Percentiles rank a stretch among this genome's conserved stretches.
These are phyloP conservation scores for Pinus albicaulis DNA, from an alignment of 75 land plant species.

Conservation along the genomic window DNA sequence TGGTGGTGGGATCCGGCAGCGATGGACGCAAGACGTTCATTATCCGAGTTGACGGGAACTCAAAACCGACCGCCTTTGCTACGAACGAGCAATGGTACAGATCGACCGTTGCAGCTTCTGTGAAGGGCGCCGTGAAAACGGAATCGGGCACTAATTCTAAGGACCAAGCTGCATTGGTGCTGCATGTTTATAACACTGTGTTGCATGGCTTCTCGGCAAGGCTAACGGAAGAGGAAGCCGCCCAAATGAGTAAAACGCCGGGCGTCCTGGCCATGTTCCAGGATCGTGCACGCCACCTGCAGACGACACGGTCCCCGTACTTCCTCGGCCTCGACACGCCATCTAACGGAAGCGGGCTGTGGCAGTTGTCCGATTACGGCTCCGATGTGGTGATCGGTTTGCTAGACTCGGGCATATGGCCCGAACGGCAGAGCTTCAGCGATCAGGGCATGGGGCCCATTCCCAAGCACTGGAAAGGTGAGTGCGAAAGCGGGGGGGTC, in stretches of 20 bases:
- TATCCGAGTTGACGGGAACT: no score
- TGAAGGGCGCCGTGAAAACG: no score
- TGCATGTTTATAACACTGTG: slow-evolving; percentile 55
- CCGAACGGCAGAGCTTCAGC: no score
- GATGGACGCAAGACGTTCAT: no score
- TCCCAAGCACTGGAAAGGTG: slow-evolving; percentile 51
- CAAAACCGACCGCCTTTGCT: no score
- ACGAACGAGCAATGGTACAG: no score
- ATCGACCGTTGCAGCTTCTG: no score
- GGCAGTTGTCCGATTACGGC: slow-evolving; percentile 40
- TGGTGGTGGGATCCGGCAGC: no score
- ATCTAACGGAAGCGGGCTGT: slow-evolving; percentile 28
- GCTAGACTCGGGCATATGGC: no score
- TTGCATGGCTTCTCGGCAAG: slow-evolving; percentile 71
- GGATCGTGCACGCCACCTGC: slow-evolving; percentile 34
- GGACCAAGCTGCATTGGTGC: background rate
- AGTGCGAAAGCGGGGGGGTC: slow-evolving; percentile 27
- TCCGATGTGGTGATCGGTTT: no score
- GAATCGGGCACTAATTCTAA: no score
- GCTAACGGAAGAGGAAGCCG: slow-evolving; percentile 14
- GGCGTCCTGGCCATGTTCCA: slow-evolving; percentile 56
- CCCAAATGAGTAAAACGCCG: slow-evolving; percentile 20
- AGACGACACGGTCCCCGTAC: slow-evolving; percentile 35
- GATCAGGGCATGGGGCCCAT: slow-evolving; percentile 49
- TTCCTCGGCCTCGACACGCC: slow-evolving; percentile 32